Conservation (phyloP, 2,329 filamentous ascomycete species). For the Verticillium dahliae region DNA sequence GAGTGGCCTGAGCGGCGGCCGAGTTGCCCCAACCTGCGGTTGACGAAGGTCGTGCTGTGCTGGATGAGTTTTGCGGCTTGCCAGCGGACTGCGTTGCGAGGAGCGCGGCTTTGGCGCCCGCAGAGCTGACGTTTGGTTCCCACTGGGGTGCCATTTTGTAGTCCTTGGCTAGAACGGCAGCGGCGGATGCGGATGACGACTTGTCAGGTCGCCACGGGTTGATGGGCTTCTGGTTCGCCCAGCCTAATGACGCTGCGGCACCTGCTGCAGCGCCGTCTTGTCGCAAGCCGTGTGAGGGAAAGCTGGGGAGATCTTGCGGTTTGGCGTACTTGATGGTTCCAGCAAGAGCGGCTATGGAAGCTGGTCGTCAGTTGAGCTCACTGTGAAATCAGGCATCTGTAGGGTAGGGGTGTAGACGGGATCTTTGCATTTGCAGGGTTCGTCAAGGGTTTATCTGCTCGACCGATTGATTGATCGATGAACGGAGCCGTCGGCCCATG, state of each 20-base stretch:
- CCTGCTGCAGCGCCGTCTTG: conserved; percentile 57
- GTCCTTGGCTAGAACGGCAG: conserved; percentile 35
- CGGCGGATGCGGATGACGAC: conserved; percentile 41
- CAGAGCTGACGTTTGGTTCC: conserved; percentile 53
- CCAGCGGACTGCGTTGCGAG: conserved; percentile 38
- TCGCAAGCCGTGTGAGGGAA: conserved; percentile 58
- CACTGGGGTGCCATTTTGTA: conserved; percentile 43
- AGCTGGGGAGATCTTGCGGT: conserved; percentile 68
- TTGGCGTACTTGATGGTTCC: conserved; percentile 62
- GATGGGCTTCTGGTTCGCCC: conserved; percentile 59
- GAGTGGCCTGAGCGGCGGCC: conserved; percentile 26
- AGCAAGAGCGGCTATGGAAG: conserved; percentile 13
- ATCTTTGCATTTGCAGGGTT: background rate
- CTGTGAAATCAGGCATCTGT: background rate
- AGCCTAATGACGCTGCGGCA: conserved; percentile 68
- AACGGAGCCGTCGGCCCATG: conserved; percentile 1
- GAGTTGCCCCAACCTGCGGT: conserved; percentile 44
- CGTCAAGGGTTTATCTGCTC: background rate
- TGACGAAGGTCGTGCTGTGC: background rate
- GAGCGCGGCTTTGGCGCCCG: conserved; percentile 69
- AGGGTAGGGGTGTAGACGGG: background rate
- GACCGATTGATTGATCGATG: background rate
- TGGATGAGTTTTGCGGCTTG: conserved; percentile 25
- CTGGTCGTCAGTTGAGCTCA: background rate
- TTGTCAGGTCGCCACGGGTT: conserved; percentile 61